Conservation (phyloP, 345 rosid species). For the Hibiscus mutabilis region DNA sequence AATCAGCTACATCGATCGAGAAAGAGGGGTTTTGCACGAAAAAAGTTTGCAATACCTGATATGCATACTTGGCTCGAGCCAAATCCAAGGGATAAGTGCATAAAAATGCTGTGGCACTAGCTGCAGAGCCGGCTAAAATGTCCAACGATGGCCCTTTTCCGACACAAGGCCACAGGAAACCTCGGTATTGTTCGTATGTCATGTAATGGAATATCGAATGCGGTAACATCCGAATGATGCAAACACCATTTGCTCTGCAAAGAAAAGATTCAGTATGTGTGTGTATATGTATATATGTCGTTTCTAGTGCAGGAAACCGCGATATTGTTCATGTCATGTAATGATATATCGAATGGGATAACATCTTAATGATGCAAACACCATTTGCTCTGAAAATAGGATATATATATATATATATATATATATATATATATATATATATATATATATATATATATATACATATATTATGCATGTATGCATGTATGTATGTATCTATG, state of each 20-base stretch:
- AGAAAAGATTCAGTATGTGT: too few species aligned
- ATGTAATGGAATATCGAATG: constrained; percentile 87
- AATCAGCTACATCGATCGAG: neutral
- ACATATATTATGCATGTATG: neutral
- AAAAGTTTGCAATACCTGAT: constrained; percentile 46
- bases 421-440: neutral
- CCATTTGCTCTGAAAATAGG: constrained; percentile 38
- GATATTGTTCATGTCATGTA: constrained; percentile 83
- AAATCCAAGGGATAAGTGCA: constrained; percentile 92
- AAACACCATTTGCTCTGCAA: constrained; percentile 54
- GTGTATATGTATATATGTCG: constrained; percentile 2
- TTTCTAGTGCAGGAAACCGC: constrained; percentile 52
- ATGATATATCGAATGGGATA: constrained; percentile 82
- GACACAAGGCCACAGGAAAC: constrained; percentile 39
- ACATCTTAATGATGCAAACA: constrained; percentile 75
- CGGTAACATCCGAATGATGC: constrained; percentile 77
- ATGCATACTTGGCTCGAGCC: constrained; percentile 96
- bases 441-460: neutral
- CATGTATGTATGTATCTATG: neutral
- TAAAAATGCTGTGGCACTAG: constrained; percentile 90
- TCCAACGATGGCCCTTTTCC: constrained; percentile 79
- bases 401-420: neutral
- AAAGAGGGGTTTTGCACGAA: neutral
- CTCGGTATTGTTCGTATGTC: constrained; percentile 71
- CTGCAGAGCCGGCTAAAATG: constrained; percentile 82